Conservation (phyloP, 805 yeast genomes). For the Pichia kluyveri region DNA sequence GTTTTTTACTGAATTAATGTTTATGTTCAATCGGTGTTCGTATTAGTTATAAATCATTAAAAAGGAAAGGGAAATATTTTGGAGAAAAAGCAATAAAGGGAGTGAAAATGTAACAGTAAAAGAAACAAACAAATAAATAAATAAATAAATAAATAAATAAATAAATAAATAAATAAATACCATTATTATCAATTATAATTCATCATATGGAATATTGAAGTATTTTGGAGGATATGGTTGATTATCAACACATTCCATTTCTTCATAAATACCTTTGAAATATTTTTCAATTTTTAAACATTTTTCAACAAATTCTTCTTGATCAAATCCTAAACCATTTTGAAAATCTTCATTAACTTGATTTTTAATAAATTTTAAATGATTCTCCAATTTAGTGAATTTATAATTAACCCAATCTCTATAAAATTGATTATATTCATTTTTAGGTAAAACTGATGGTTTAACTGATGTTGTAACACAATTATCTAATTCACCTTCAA, state of each 20-base stretch:
- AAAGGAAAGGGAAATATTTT: too few relatives aligned
- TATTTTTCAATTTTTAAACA: slow-evolving; percentile 23
- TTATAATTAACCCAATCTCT: slow-evolving; percentile 29
- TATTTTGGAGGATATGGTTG: slow-evolving; percentile 23
- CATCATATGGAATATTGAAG: slow-evolving; percentile 15
- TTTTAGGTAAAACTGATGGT: slow-evolving; percentile 28
- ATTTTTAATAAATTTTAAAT: slow-evolving; percentile 15
- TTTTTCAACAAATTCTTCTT: slow-evolving; percentile 19
- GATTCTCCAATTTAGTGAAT: slow-evolving; percentile 21
- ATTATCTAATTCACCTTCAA: slow-evolving; percentile 23
- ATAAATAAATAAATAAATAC: too few relatives aligned
- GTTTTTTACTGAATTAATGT: too few relatives aligned
- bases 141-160: too few relatives aligned
- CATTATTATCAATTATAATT: too few relatives aligned
- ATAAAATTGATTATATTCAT: slow-evolving; percentile 25
- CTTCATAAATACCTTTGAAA: slow-evolving; percentile 22
- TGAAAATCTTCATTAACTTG: slow-evolving; percentile 12
- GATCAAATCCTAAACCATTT: slow-evolving; percentile 22
- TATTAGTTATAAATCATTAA: too few relatives aligned
- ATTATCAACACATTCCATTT: slow-evolving; percentile 27
- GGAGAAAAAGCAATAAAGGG: too few relatives aligned
- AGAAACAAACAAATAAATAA: too few relatives aligned
- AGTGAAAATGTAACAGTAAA: too few relatives aligned
- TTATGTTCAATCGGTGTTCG: too few relatives aligned
- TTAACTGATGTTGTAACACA: slow-evolving; percentile 26